Base-by-base conservation (phyloP, 1,284 basidiomycete species). In the Dichomitus squalens region DNA sequence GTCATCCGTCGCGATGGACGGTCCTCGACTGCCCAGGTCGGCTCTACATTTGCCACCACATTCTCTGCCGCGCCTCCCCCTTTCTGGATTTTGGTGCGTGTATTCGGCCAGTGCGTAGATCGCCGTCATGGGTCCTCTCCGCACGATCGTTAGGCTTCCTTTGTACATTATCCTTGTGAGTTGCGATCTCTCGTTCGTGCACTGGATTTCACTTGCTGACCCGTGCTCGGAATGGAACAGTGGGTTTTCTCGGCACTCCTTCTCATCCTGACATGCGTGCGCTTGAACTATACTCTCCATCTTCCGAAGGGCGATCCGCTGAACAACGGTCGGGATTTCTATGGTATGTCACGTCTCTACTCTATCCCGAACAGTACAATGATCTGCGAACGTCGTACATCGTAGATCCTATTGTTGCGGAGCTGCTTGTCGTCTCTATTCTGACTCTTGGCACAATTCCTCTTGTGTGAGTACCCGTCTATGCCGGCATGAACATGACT, bases 241-340 rank as follows among this genome's bases (percentile, higher is more conserved):
- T 77, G 73, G 59, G 34, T 86, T 20, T 85, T 87, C 63, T 81
- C 85, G 21, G 70, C 76, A 52, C 69, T 88, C 29, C 70, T 86
- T 9, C 74, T 90, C 63, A 80, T 79, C 47, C 69, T 90, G 16
- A 75, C 79, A 36, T 82, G 79, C 51, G 82, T 82, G 34, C 78
- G 88, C 53, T 64, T 90, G 58, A 76, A 81, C 59, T 89, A 89
- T 68, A 91, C 88, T n/a, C 79, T 77, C 40, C 79, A 86, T 61
- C 66, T 88, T 5, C 78, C 80, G 5, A 46, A 60, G 20, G 72
- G 70, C 29, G 87, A 89, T 65, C 79, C 87, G 2, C 71, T 89
- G 48, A 87, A 90, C 67, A 64, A 71, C 20, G 86, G 85, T 4
- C 64, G 68, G 7, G 67, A 72, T 59, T 90, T 88, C 72, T 86